Conservation (phyloP, 1,139 yeast genomes). For the Zhuliangozyma blackwelliae region DNA sequence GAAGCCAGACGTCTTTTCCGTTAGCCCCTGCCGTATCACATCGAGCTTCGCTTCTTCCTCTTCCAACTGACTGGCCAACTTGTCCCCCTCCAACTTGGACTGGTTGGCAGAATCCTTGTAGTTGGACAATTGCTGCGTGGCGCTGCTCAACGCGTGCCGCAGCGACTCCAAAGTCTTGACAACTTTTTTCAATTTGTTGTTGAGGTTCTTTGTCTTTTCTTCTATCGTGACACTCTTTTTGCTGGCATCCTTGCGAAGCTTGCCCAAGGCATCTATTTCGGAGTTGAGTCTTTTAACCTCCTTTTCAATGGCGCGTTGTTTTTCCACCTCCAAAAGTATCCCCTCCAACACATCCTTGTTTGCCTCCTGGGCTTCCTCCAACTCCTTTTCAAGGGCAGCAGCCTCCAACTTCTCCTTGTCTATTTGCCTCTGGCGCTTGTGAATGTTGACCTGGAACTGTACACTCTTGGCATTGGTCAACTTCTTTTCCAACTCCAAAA, state of each 20-base stretch:
- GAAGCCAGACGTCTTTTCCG: conserved; percentile 67
- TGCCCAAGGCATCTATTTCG: conserved; percentile 20
- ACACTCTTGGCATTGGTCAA: conserved; percentile 52
- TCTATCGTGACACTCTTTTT: conserved; percentile 62
- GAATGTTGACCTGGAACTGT: conserved; percentile 52
- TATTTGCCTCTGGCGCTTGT: conserved; percentile 37
- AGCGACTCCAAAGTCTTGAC: conserved; percentile 44
- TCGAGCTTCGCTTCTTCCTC: conserved; percentile 55
- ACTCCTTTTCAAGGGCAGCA: conserved; percentile 35
- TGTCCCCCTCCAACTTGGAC: conserved; percentile 37
- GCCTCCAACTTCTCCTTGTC: conserved; percentile 31
- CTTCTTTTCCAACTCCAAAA: conserved; percentile 61
- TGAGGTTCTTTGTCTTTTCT: conserved; percentile 67
- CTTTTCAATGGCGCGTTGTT: conserved; percentile 27
- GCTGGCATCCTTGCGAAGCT: conserved; percentile 29
- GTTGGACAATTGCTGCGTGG: conserved; percentile 44
- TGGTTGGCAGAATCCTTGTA: conserved; percentile 42
- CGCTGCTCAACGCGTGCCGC: conserved; percentile 34
- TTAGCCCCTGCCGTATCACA: conserved; percentile 59
- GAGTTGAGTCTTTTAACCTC: conserved; percentile 26
- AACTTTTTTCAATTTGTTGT: conserved; percentile 57
- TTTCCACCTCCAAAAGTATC: conserved; percentile 22
- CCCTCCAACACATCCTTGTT: conserved; percentile 40
- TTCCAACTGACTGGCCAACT: conserved; percentile 43
- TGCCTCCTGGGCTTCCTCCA: conserved; percentile 46